Evolutionary conservation across 495 filamentous ascomycete genomes (phyloP), one percentile per base, ranked within the genome.

Genomic region (Podospora anserina): DNA sequence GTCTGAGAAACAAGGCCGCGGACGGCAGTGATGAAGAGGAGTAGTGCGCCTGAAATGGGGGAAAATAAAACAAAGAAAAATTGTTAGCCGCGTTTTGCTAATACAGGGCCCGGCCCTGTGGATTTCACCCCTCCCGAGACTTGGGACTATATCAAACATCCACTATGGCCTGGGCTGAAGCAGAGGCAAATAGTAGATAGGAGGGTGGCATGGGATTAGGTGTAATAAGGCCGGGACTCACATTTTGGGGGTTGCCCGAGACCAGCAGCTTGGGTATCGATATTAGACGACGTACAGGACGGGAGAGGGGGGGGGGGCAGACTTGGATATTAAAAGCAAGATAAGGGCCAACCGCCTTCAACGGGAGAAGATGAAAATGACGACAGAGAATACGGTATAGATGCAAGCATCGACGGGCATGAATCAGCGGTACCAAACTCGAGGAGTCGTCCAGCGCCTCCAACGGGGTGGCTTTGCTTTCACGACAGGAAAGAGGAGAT

Each of bases 251-350:
- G 11, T 39, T 63, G 30, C 61, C 61, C 32, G 34, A 32, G 34
- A 49, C 61, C 61, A 49, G 61, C 61, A 63, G 30, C 61, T 63
- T 63, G 61, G 61, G 34, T 63, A 44, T 63, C 15, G 61, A 63
- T 63, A 49, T 63, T 63, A 32, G 34, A 27, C 16, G 16, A 61
- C 9, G 59, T 61, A 61, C 30, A 28, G 30, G 30, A 61, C 1
- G 23, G 23, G 23, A 23, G 23, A 23, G 23, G 23, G 1, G 23
- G 16, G 27, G 26, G 59, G 27, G 59, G 23, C 30, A 20, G 26
- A 49, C 39, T 6, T 49, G 23, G 55, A 58, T 58, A 58, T 58
- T 58, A 58, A 58, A 26, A 20, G 55, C 23, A 26, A 63, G 32
- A 63, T 63, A 63, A 63, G 61, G 61, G 27, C 59, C 59, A 61